These are phyloP conservation scores for Quercus variabilis DNA, from an alignment of 306 rosid species.

Conservation along the genomic window DNA sequence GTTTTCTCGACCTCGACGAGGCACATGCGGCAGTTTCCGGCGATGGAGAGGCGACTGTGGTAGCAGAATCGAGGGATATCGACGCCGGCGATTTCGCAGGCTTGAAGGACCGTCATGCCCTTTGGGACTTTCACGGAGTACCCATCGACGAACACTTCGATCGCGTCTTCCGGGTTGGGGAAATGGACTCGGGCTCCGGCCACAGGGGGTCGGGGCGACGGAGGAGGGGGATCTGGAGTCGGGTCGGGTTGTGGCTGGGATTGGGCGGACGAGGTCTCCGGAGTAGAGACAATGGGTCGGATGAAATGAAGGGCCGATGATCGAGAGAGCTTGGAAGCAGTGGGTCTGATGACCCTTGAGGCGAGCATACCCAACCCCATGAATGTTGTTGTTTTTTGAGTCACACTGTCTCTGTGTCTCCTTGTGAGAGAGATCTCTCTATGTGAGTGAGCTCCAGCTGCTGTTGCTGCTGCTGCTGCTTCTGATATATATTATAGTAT, in stretches of 20 bases:
- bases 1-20: constrained; percentile 99
- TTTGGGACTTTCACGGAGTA: constrained; percentile 90
- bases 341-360: constrained; percentile 60
- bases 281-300: constrained; percentile 68
- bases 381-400: constrained; percentile 9
- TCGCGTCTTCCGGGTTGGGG: constrained; percentile 74
- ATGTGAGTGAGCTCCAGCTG: no score
- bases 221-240: constrained; percentile 41
- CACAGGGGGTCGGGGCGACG: constrained; percentile 59
- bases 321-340: constrained; percentile 54
- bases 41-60: constrained; percentile 85
- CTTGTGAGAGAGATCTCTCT: no score
- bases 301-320: constrained; percentile 41
- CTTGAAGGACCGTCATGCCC: constrained; percentile 93
- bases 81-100: constrained; percentile 93
- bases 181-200: constrained; percentile 83
- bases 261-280: constrained; percentile 69
- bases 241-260: constrained; percentile 44
- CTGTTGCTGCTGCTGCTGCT: no score
- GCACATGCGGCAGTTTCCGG: constrained; percentile 98
- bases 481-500: no score
- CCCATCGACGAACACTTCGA: constrained; percentile 92
- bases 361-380: constrained; percentile 90
- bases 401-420: background rate
- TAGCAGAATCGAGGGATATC: constrained; percentile 95